Conservation (phyloP, 345 rosid species). For the Populus euphratica region DNA sequence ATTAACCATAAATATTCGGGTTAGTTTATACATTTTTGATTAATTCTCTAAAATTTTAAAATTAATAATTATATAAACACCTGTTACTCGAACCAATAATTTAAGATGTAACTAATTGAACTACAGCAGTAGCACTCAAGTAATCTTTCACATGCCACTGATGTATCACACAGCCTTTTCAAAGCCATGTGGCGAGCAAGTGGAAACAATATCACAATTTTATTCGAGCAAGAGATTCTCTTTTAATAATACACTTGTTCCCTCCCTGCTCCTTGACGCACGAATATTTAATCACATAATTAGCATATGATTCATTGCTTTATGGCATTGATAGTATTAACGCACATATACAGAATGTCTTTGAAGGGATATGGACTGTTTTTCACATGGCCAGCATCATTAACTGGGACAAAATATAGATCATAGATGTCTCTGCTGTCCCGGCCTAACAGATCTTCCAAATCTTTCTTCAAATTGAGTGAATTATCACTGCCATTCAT, state of each 20-base stretch:
- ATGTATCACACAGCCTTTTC: not conserved
- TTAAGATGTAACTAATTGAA: no score
- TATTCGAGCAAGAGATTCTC: not conserved
- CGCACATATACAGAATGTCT: slow-evolving; percentile 23
- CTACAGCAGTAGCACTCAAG: no score
- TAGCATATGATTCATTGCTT: not conserved
- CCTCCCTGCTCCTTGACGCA: no score
- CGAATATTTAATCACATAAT: not conserved
- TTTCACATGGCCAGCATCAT: not conserved
- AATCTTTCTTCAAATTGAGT: not conserved
- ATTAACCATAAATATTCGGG: no score
- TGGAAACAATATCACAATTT: not conserved
- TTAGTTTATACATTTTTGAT: no score
- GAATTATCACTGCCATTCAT: not conserved
- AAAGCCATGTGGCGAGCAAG: not conserved
- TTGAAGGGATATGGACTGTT: slow-evolving; percentile 18
- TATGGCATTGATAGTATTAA: not conserved
- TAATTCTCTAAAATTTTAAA: no score
- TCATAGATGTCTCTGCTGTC: not conserved
- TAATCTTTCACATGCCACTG: not conserved
- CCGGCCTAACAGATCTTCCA: not conserved
- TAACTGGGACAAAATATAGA: not conserved
- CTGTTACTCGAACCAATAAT: no score
- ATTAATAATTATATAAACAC: no score
- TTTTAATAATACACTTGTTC: not conserved